Conservation (phyloP, 805 yeast genomes). For the Wickerhamomyces hampshirensis region DNA sequence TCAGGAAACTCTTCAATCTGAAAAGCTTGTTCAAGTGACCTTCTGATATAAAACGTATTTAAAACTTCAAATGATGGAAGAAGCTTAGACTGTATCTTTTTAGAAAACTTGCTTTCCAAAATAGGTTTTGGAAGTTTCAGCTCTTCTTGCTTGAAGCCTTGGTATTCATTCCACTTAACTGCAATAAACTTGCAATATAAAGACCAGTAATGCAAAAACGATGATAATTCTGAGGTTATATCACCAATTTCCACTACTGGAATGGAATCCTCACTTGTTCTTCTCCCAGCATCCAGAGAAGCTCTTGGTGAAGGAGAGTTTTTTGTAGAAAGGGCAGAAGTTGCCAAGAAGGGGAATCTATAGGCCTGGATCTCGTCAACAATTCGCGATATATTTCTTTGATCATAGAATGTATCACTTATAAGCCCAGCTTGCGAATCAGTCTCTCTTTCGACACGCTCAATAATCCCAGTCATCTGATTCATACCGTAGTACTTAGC, state of each 20-base stretch:
- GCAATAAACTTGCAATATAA: slow-evolving; percentile 70
- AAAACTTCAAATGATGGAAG: slow-evolving; percentile 62
- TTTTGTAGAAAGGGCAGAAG: slow-evolving; percentile 5
- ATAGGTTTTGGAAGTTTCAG: slow-evolving; percentile 49
- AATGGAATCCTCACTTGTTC: slow-evolving; percentile 32
- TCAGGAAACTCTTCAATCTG: slow-evolving; percentile 76
- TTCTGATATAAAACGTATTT: slow-evolving; percentile 60
- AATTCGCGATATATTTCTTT: slow-evolving; percentile 51
- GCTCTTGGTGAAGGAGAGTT: slow-evolving; percentile 19
- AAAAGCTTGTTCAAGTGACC: slow-evolving; percentile 79
- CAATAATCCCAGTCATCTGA: slow-evolving; percentile 63
- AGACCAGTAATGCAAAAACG: slow-evolving; percentile 83
- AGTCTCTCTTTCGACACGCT: slow-evolving; percentile 76
- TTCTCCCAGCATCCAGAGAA: slow-evolving; percentile 25
- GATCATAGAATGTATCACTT: slow-evolving; percentile 79
- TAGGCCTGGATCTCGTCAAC: slow-evolving; percentile 54
- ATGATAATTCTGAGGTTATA: slow-evolving; percentile 62
- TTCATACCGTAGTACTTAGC: slow-evolving; percentile 61
- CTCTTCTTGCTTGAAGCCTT: slow-evolving; percentile 20
- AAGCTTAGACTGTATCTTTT: slow-evolving; percentile 47
- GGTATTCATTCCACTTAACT: slow-evolving; percentile 55
- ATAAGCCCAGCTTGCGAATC: slow-evolving; percentile 92
- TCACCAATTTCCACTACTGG: slow-evolving; percentile 66
- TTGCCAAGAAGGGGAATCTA: slow-evolving; percentile 37
- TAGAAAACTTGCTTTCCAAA: slow-evolving; percentile 46